These are phyloP conservation scores for Aspergillus versicolor DNA, from an alignment of 2,329 filamentous ascomycete species.

Conservation along the genomic window DNA sequence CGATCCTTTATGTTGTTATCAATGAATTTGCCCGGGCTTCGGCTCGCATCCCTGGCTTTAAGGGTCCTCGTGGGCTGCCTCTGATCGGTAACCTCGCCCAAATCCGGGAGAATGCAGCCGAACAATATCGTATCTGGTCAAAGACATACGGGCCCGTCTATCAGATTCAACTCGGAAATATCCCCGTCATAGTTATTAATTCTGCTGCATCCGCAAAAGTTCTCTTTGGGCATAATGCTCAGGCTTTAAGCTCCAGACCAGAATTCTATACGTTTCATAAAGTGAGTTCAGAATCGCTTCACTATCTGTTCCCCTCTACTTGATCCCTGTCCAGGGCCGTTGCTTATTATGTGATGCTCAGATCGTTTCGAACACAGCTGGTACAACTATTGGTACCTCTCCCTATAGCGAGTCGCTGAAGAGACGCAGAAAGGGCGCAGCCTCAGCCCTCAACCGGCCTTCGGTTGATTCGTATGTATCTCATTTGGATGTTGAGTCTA, in stretches of 20 bases:
- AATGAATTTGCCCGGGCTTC: slow-evolving; percentile 51
- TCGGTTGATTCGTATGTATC: slow-evolving; percentile 63
- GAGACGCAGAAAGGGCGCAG: slow-evolving; percentile 63
- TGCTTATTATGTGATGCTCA: slow-evolving; percentile 23
- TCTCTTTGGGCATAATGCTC: slow-evolving; percentile 54
- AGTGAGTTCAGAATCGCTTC: slow-evolving; percentile 31
- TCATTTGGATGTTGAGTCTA: slow-evolving; percentile 63
- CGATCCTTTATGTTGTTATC: slow-evolving; percentile 48
- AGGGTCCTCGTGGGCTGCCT: slow-evolving; percentile 52
- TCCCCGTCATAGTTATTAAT: slow-evolving; percentile 58
- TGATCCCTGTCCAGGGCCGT: not conserved
- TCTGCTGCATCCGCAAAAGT: slow-evolving; percentile 52
- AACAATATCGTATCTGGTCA: slow-evolving; percentile 58
- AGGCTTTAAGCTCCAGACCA: slow-evolving; percentile 56
- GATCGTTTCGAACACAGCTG: slow-evolving; percentile 64
- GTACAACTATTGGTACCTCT: slow-evolving; percentile 67
- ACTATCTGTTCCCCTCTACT: not conserved
- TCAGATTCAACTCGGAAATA: slow-evolving; percentile 59
- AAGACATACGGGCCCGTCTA: slow-evolving; percentile 53
- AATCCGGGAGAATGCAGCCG: slow-evolving; percentile 56
- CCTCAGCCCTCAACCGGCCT: slow-evolving; percentile 64
- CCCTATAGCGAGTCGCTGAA: slow-evolving; percentile 67
- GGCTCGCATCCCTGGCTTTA: slow-evolving; percentile 48
- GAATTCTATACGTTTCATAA: slow-evolving; percentile 63
- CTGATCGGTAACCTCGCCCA: slow-evolving; percentile 57